Conservation (phyloP, 352 stramenopile genomes). For the Phytophthora sp. region DNA sequence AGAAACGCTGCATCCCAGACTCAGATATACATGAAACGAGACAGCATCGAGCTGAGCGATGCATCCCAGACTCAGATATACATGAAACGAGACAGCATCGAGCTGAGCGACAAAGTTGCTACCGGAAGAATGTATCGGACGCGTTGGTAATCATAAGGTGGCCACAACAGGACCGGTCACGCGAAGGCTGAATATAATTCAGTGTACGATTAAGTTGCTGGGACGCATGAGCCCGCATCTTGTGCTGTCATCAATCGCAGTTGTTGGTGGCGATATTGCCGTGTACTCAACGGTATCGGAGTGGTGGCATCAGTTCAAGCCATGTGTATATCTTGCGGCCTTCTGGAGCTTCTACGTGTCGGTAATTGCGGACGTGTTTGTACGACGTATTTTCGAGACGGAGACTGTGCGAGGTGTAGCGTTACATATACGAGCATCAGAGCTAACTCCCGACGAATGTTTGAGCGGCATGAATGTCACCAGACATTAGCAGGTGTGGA, state of each 20-base stretch:
- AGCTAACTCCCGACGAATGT: not conserved
- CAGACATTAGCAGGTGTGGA: too few species aligned
- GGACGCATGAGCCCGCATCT: not conserved
- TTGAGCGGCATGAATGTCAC: too few species aligned
- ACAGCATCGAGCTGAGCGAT: too few species aligned
- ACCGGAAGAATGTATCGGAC: conserved; percentile 13
- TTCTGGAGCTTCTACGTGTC: conserved; percentile 29
- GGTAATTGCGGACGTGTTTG: conserved; percentile 15
- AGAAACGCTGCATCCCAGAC: too few species aligned
- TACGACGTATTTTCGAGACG: conserved; percentile 22
- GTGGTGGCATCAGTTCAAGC: conserved; percentile 21
- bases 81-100: not conserved
- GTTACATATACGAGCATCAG: not conserved
- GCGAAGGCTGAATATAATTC: conserved; percentile 10
- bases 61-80: too few species aligned
- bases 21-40: too few species aligned
- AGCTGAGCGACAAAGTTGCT: conserved; percentile 20
- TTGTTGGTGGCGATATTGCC: conserved; percentile 11
- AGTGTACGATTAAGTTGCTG: conserved; percentile 14
- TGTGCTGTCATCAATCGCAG: conserved; percentile 7
- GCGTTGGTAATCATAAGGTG: not conserved
- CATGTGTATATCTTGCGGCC: conserved; percentile 25
- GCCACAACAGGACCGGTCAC: not conserved
- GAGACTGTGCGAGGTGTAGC: conserved; percentile 24
- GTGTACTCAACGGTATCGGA: conserved; percentile 12